Percentiles rank a stretch among this genome's conserved stretches.
These are phyloP conservation scores for Arthrinium phaeospermum DNA, from an alignment of 2,329 filamentous ascomycete genomes.

Conservation along the genomic window DNA sequence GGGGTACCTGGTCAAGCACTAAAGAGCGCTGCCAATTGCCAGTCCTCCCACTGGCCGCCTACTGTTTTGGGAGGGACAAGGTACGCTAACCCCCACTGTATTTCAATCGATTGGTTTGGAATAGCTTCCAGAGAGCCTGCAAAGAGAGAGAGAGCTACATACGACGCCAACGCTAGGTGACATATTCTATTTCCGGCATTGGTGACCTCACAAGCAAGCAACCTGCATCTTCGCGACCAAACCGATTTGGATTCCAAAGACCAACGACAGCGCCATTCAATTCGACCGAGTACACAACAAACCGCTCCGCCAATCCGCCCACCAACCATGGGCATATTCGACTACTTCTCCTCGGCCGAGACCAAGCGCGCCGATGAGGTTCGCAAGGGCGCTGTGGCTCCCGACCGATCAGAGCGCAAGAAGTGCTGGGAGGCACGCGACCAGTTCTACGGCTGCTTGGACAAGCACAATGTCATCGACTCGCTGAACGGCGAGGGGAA, in stretches of 20 bases:
- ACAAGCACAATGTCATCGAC: conserved; percentile 82
- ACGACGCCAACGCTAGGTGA: not conserved
- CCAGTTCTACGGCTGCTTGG: conserved; percentile 85
- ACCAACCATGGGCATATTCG: conserved; percentile 55
- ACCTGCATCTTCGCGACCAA: not conserved
- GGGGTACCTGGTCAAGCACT: not conserved
- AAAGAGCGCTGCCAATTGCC: not conserved
- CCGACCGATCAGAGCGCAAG: conserved; percentile 81
- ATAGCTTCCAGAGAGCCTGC: not conserved
- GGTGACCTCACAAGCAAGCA: not conserved
- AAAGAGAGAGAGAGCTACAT: not conserved
- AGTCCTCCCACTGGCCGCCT: not conserved
- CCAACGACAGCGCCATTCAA: not conserved
- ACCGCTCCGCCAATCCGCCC: not conserved
- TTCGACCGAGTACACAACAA: not conserved
- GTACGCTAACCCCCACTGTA: not conserved
- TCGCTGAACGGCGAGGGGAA: conserved; percentile 62
- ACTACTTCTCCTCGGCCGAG: conserved; percentile 44
- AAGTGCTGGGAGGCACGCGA: conserved; percentile 92
- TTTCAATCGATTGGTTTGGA: conserved; percentile 5
- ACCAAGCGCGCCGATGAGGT: conserved; percentile 59
- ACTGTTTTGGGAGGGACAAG: not conserved
- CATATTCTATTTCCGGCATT: conserved; percentile 5
- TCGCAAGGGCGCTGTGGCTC: conserved; percentile 69
- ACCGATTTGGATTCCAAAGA: not conserved